Conservation (phyloP, 371 early-diverging fungal species). For the Syncephalastrum sp. region DNA sequence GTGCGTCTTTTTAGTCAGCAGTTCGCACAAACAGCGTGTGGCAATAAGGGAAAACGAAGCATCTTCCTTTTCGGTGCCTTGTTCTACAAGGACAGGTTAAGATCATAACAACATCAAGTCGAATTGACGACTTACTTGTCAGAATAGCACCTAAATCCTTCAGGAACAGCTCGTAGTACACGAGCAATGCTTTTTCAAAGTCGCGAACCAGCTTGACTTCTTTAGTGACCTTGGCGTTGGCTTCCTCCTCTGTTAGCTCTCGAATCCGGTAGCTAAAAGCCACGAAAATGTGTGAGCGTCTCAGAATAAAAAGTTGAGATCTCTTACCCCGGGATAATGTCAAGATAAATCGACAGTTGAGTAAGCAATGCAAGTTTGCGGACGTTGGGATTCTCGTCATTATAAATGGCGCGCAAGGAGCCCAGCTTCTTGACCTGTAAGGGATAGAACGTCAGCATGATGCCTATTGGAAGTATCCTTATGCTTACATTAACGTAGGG, state of each 20-base stretch:
- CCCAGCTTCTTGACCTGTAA: conserved; percentile 59
- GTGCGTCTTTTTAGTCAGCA: conserved; percentile 79
- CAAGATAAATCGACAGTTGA: conserved; percentile 87
- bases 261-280: conserved; percentile 80
- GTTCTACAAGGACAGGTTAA: background rate
- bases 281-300: background rate
- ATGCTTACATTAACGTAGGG: conserved; percentile 71
- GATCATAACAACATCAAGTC: background rate
- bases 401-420: conserved; percentile 57
- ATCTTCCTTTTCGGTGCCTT: conserved; percentile 36
- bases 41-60: conserved; percentile 53
- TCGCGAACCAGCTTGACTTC: conserved; percentile 86
- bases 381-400: conserved; percentile 56
- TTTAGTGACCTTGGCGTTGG: conserved; percentile 73
- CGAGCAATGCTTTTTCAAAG: conserved; percentile 80
- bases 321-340: conserved; percentile 84
- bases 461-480: background rate
- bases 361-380: conserved; percentile 78
- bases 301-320: background rate
- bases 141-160: conserved; percentile 56
- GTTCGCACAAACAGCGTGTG: conserved; percentile 71
- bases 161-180: conserved; percentile 81
- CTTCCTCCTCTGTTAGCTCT: conserved; percentile 78
- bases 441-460: too few species aligned
- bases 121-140: conserved; percentile 25